These are phyloP conservation scores for Fusarium sacchari DNA, from an alignment of 2,329 filamentous ascomycete species.

Conservation along the genomic window DNA sequence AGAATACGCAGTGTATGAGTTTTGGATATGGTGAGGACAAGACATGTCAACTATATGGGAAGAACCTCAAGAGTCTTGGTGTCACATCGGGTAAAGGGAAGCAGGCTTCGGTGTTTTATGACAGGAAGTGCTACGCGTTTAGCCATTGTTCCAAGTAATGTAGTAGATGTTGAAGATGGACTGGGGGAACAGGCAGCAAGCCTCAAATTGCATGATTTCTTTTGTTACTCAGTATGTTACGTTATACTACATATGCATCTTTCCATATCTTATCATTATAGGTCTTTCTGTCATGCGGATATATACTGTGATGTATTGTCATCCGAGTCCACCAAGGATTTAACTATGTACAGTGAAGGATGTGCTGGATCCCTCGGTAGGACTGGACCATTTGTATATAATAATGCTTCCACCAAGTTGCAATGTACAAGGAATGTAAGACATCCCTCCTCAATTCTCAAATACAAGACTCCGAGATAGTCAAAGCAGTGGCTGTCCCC, in stretches of 20 bases:
- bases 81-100: neutral
- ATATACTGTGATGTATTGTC: neutral
- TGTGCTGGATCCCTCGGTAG: neutral
- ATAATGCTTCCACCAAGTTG: neutral
- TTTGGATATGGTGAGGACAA: neutral
- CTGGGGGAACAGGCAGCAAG: neutral
- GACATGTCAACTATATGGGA: neutral
- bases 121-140: neutral
- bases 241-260: accelerated
- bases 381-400: neutral
- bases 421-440: conserved; percentile 15
- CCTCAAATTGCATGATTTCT: neutral
- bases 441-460: neutral
- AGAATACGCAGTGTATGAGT: conserved; percentile 2
- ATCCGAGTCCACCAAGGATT: neutral
- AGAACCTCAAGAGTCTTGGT: neutral
- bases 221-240: accelerated
- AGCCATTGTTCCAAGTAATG: neutral
- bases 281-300: accelerated
- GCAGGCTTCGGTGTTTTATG: neutral
- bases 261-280: accelerated
- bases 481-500: no score
- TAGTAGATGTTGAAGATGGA: neutral
- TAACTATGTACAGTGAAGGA: neutral
- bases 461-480: neutral